Percentiles rank a stretch among this genome's conserved stretches.
Evolutionary conservation across 345 rosid species (phyloP).

Genomic region (Limnanthes douglasii): DNA sequence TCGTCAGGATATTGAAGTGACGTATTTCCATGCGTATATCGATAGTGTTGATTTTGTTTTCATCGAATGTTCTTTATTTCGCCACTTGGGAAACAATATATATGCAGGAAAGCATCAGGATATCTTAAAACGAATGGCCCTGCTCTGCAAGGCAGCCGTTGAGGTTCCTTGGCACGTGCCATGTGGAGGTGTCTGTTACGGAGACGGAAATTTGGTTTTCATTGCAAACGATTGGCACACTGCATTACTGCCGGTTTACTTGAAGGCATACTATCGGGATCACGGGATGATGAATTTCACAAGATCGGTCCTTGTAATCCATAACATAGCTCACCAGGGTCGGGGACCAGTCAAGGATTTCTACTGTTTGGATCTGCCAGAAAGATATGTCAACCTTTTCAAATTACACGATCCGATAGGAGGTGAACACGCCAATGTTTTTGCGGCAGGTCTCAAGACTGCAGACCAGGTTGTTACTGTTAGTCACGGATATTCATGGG

Average conservation of each 20-base stretch:
- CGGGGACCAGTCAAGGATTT: slow-evolving; percentile 89
- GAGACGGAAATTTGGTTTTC: slow-evolving; percentile 93
- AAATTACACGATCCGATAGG: slow-evolving; percentile 78
- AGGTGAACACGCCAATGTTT: slow-evolving; percentile 88
- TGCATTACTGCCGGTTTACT: slow-evolving; percentile 81
- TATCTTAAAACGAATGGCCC: slow-evolving; percentile 73
- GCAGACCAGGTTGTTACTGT: slow-evolving; percentile 91
- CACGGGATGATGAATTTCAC: slow-evolving; percentile 72
- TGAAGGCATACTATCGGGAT: slow-evolving; percentile 83
- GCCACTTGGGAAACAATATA: slow-evolving; percentile 42
- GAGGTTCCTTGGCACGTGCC: slow-evolving; percentile 99
- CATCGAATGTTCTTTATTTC: slow-evolving; percentile 45
- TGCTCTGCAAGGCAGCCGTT: slow-evolving; percentile 86
- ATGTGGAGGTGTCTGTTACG: slow-evolving; percentile 93
- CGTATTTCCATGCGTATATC: slow-evolving; percentile 63
- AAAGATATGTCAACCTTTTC: slow-evolving; percentile 55
- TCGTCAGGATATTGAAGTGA: slow-evolving; percentile 82
- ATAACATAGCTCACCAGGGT: slow-evolving; percentile 96
- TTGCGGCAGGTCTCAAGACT: slow-evolving; percentile 82
- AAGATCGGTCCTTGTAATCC: slow-evolving; percentile 76
- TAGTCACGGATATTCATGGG: slow-evolving; percentile 91
- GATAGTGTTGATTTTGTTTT: slow-evolving; percentile 98
- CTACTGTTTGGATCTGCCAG: slow-evolving; percentile 37
- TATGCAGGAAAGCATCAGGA: slow-evolving; percentile 91
- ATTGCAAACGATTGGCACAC: slow-evolving; percentile 99